Evolutionary conservation across 805 yeast species (phyloP).

Genomic region (Diddensiella transvaalensis): DNA sequence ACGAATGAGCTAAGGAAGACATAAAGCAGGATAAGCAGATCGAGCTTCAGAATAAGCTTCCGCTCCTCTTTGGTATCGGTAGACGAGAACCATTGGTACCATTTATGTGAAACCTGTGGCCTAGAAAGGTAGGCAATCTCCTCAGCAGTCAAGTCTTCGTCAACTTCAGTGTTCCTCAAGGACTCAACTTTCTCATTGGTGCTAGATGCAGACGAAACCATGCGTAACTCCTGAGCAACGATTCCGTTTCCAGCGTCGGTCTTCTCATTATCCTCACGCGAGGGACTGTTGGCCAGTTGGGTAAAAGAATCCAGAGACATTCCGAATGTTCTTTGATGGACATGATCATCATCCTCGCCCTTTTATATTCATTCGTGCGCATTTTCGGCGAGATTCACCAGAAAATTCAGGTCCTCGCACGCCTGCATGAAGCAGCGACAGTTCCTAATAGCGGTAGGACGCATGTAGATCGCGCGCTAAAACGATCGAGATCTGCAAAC

Average conservation of each 20-base stretch:
- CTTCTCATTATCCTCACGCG: not conserved
- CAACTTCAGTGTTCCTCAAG: not conserved
- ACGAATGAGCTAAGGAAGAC: constrained; percentile 70
- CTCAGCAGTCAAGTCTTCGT: constrained; percentile 4
- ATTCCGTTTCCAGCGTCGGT: not conserved
- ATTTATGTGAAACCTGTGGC: constrained; percentile 7
- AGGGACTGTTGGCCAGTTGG: too few relatives aligned
- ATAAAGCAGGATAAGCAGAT: constrained; percentile 68
- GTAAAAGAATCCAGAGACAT: not conserved
- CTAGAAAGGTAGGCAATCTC: constrained; percentile 1
- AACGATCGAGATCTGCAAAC: not conserved
- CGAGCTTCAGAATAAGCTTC: constrained; percentile 59
- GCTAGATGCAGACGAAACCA: too few relatives aligned
- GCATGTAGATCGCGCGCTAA: not conserved
- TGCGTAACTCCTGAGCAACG: not conserved
- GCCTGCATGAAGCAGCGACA: too few relatives aligned
- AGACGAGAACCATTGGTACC: constrained; percentile 12
- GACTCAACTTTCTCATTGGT: not conserved
- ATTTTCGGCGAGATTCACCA: not conserved
- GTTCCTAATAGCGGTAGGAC: not conserved
- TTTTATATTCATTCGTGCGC: not conserved
- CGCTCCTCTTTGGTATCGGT: constrained; percentile 27
- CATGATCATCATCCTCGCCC: not conserved
- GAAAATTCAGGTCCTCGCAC: too few relatives aligned
- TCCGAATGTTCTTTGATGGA: not conserved